Evolutionary conservation across 305 asterid species (phyloP), one percentile per base, ranked within the genome.

Genomic region (Salvia sclarea): DNA sequence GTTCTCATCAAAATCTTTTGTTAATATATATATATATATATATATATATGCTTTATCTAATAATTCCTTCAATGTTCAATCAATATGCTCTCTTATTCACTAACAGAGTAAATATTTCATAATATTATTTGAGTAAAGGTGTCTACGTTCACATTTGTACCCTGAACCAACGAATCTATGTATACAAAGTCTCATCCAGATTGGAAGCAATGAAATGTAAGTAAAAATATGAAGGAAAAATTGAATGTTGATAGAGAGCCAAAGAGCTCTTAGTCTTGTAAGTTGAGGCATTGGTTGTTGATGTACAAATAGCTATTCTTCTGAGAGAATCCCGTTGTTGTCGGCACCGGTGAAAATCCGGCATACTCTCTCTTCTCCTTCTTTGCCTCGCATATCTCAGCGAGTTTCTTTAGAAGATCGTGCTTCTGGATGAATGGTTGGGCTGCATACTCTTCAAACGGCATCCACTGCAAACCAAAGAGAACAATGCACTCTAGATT

Each of bases 351-450:
- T 6, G 83, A 72, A 58, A 94, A 91, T 64, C 98, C 97, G 24
- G 81, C 56, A 75, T 91, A 91, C 17, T 21, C 63, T 5, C 79
- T 84, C 6, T 78, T 82, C 33, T 78, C 82, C 28, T 64, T 80
- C 96, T 91, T 93, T 8, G 86, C 86, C 10, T 20, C 50, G 45
- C 96, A 87, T 28, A 85, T 73, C 28, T 82, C 84, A 25, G 80
- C 72, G 30, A 94, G 73, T 75, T 75, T 75, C 70, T 70, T 74
- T 3, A 80, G 72, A 73, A 91, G 87, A 30, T 83, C 82, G 12
- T 88, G 86, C 55, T 84, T 79, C 78, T 83, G 88, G 5, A 91
- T 70, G 16, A 89, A 77, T 13, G 93, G 86, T 72, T 91, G 98
- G 38, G 83, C 85, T 50, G 72, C 82, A 41, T 91, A 94, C 74